Percentiles rank a stretch among this genome's conserved stretches.
Evolutionary conservation across 352 stramenopile species (phyloP).

Genomic region (Phytophthora pluvialis): DNA sequence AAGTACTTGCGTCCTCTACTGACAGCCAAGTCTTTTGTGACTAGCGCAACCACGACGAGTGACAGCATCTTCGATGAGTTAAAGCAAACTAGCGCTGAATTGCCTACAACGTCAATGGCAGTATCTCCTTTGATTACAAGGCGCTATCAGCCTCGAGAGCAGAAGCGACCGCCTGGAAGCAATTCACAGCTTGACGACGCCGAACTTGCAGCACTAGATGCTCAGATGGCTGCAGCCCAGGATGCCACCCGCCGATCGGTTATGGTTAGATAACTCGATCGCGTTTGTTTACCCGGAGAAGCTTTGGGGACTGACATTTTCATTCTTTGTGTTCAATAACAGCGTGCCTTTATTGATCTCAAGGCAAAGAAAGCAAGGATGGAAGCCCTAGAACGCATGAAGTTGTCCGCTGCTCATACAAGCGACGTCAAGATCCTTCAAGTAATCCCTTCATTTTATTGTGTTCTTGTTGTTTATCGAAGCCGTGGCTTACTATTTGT

Average conservation of each 20-base stretch:
- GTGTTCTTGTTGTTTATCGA: neutral
- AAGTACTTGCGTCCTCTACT: neutral
- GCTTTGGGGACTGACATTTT: neutral
- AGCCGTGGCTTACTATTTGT: slow-evolving; percentile 6
- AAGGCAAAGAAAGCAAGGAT: slow-evolving; percentile 32
- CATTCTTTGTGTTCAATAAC: slow-evolving; percentile 1
- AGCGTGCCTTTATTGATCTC: slow-evolving; percentile 38
- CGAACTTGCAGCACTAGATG: slow-evolving; percentile 39
- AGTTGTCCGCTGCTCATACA: slow-evolving; percentile 51
- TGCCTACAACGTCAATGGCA: slow-evolving; percentile 38
- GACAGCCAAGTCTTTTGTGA: neutral
- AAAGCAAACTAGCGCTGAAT: slow-evolving; percentile 15
- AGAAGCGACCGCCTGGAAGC: slow-evolving; percentile 4
- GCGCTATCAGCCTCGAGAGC: slow-evolving; percentile 9
- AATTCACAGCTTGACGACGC: slow-evolving; percentile 13
- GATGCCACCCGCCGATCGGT: slow-evolving; percentile 41
- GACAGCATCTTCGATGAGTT: neutral
- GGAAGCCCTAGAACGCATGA: slow-evolving; percentile 47
- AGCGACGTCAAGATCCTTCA: slow-evolving; percentile 55
- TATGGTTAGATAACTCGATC: slow-evolving; percentile 16
- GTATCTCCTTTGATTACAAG: slow-evolving; percentile 25
- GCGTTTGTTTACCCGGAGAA: neutral
- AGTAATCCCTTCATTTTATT: slow-evolving; percentile 21
- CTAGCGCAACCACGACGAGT: neutral
- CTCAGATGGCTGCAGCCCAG: slow-evolving; percentile 43